Evolutionary conservation across 305 asterid genomes (phyloP), one percentile per base, ranked within the genome.

Genomic region (Ilex paraguariensis): DNA sequence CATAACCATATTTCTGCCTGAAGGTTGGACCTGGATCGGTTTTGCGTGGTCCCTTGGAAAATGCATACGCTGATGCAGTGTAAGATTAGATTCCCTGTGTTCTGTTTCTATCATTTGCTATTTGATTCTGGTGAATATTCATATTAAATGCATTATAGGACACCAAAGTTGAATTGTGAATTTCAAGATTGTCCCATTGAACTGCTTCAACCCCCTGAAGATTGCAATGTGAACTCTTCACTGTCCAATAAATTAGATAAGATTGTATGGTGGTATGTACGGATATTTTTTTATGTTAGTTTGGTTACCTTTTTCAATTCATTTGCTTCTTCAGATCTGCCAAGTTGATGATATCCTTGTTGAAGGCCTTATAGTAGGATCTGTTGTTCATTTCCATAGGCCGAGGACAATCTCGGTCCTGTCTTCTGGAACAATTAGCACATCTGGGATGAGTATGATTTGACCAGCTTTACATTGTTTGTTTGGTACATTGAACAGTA

Each of bases 291-390:
- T 32, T 64, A 61, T 65, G 14, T 66, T 40, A 54, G 66, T 28
- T 45, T 44, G 59, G 67, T 42, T 48, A 15, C 7, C 42, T 21
- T 36, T 39, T 56, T 65, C 16, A 46, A 58, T 54, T 72, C 44
- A 16, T 28, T 60, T 44, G 48, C 62, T 64, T 61, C 57, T 71
- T 69, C 84, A 94, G 99, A 82, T 94, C 69, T 94, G 99, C 59
- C 95, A 98, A 65, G 99, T 94, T 69, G 99, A 94, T 79, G 99
- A 94, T 79, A 84, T 94, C 73, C 88, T 85, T 68, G 94, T 94
- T 71, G 97, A 88, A 74, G 99, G 99, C 66, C 77, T 76, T 65
- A 75, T 91, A 70, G 92, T 87, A 85, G 99, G 99, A 60, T 91
- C 99, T 73, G 97, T 94, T 70, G 92, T 94, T 71, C 96, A 94